A percentile compares a stretch with the other conserved stretches of the same genome.
phyloP scores from a whole-genome alignment of 352 stramenopile genomes.

The Blastocystis sp. region DNA sequence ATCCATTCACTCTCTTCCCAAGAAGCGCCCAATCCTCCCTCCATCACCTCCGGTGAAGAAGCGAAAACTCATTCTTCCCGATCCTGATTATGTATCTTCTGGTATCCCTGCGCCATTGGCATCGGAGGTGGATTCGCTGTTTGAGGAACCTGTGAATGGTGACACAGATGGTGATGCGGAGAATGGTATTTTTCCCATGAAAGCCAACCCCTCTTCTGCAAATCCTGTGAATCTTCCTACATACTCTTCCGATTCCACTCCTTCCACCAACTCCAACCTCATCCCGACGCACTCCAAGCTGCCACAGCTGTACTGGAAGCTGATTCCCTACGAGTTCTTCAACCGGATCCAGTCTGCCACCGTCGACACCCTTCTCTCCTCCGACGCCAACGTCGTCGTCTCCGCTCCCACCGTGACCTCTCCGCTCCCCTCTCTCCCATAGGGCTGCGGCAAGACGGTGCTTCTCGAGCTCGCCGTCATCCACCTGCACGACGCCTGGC shows the following conservation, averaged over 20 bases:
- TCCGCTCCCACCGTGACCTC: slow-evolving; percentile 8
- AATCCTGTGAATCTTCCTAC: neutral
- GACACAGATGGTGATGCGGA: neutral
- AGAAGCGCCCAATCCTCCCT: neutral
- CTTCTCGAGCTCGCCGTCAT: slow-evolving; percentile 11
- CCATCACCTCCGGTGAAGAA: neutral
- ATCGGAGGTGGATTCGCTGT: neutral
- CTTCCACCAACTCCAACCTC: neutral
- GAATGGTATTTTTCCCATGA: neutral
- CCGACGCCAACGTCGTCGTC: slow-evolving; percentile 14
- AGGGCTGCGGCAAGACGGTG: slow-evolving; percentile 36
- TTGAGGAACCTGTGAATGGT: neutral
- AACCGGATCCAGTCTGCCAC: slow-evolving; percentile 29
- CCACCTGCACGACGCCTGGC: slow-evolving; percentile 10
- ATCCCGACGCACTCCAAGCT: neutral
- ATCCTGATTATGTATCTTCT: neutral
- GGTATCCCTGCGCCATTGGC: no score
- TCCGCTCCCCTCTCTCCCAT: neutral
- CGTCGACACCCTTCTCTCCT: neutral
- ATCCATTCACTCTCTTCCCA: neutral
- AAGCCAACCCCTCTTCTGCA: neutral
- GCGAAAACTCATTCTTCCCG: neutral
- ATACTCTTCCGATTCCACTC: neutral
- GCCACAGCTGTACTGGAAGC: neutral
- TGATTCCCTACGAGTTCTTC: slow-evolving; percentile 31